Base-by-base conservation (phyloP, 2,329 filamentous ascomycete species). In the Pseudopyrenochaeta lycopersici region DNA sequence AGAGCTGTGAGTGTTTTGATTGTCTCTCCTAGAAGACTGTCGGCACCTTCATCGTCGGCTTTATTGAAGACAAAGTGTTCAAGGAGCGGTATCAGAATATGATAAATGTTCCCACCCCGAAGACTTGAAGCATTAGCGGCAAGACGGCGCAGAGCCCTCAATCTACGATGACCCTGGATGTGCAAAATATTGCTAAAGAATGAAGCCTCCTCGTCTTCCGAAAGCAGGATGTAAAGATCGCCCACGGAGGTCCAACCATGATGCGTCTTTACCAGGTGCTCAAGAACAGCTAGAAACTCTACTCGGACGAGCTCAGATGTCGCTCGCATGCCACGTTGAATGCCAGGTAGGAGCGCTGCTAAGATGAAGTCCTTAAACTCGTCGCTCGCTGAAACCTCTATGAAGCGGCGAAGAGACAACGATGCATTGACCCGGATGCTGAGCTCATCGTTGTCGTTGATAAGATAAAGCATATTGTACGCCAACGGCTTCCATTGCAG, bases 161-260 rank as follows among this genome's bases (percentile, higher is more conserved):
- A 82, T 67, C 96, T 90, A 60, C 91, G 88, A 54, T 95, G 88
- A 31, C 92, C 88, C 46, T 96, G 92, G 42, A 96, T 94, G 68
- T 95, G 93, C 31, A 98, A 80, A 39, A 98, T 87, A 66, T 98
- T 96, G 75, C 86, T 90, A 80, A 98, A 99, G 79, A 99, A 97
- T 1, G 91, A 90, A 10, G 87, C 85, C 66, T 91, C 90, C 41
- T 93, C 90, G 56, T 96, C 91, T 12, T 81, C 83, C 7, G 85
- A 84, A 33, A 95, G 82, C 10, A 99, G 82, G 4, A 83, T 81
- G 53, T 85, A 80, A 78, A 99, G 84, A 71, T 96, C 92, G 27
- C 84, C 83, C 33, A 98, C 83, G 2, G 87, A 85, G 5, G 83
- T 72, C 87, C 91, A 93, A 0, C 83, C 77, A 0, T 89, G 82